A percentile compares a stretch with the other conserved stretches of the same genome.
Evolutionary conservation across 2,329 filamentous ascomycete genomes (phyloP).

Genomic region (Ascochyta rabiei): DNA sequence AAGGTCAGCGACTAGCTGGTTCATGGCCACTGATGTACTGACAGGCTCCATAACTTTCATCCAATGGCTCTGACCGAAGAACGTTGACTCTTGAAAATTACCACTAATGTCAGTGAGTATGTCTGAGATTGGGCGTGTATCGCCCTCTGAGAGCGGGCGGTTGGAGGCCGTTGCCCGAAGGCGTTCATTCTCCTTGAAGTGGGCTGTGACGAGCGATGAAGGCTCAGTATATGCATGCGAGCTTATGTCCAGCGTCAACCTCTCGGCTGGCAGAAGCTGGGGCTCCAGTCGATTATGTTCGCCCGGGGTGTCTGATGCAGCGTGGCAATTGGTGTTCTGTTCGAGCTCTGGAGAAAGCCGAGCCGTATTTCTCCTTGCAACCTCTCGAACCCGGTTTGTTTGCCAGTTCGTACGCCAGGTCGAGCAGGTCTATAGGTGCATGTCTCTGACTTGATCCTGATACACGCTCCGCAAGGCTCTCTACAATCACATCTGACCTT

Average conservation of each 20-base stretch:
- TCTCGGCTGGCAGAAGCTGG: conserved; percentile 2
- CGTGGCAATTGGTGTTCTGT: conserved; percentile 19
- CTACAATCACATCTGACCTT: conserved; percentile 41
- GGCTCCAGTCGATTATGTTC: conserved; percentile 12
- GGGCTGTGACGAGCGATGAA: conserved; percentile 1
- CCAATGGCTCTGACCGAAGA: conserved; percentile 64
- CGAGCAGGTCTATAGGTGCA: conserved; percentile 32
- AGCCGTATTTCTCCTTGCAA: conserved; percentile 4
- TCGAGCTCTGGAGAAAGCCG: conserved; percentile 19
- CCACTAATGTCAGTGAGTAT: conserved; percentile 12
- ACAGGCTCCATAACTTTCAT: conserved; percentile 37
- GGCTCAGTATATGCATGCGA: not conserved
- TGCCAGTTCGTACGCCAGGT: not conserved
- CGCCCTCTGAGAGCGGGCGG: not conserved
- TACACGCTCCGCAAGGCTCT: conserved; percentile 35
- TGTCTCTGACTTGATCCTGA: conserved; percentile 26
- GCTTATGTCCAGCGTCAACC: conserved; percentile 1
- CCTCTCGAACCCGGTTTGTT: not conserved
- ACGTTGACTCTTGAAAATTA: conserved; percentile 56
- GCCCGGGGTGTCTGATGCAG: conserved; percentile 22
- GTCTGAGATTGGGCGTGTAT: not conserved
- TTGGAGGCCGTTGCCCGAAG: not conserved
- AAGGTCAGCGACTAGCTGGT: not conserved
- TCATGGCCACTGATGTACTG: conserved; percentile 20
- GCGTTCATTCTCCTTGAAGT: conserved; percentile 8